Evolutionary conservation across 148 eudicot species (phyloP).

Genomic region (Camellia granthamiana): DNA sequence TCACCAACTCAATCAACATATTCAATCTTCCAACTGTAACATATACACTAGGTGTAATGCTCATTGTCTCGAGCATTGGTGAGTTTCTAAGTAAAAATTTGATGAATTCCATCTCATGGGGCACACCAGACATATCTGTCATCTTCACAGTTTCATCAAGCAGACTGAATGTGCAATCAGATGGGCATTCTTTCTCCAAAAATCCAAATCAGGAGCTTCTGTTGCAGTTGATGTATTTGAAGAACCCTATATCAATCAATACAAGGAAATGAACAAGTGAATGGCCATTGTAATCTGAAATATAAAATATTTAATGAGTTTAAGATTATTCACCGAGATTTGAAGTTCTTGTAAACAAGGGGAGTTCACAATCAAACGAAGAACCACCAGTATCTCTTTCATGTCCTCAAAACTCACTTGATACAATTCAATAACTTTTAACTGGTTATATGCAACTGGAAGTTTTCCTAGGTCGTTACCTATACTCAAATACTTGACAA

Average conservation of each 20-base stretch:
- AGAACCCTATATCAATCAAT: constrained; percentile 52
- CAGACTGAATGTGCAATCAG: constrained; percentile 44
- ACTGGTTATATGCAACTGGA: constrained; percentile 37
- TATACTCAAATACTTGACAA: constrained; percentile 69
- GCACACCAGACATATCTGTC: constrained; percentile 69
- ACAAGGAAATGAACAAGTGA: background rate
- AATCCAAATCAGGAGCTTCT: constrained; percentile 53
- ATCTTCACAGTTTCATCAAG: constrained; percentile 66
- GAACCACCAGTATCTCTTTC: constrained; percentile 80
- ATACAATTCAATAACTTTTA: constrained; percentile 66
- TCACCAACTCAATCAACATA: constrained; percentile 63
- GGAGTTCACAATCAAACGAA: constrained; percentile 72
- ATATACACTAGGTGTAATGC: constrained; percentile 56
- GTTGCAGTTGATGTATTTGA: constrained; percentile 47
- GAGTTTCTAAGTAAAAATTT: constrained; percentile 61
- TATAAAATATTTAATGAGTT: background rate
- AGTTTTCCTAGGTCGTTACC: constrained; percentile 59
- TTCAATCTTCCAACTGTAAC: constrained; percentile 50
- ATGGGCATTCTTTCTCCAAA: constrained; percentile 51
- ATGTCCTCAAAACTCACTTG: constrained; percentile 92
- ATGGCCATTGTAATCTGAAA: background rate
- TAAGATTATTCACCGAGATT: constrained; percentile 63
- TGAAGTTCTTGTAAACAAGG: constrained; percentile 81
- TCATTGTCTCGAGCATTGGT: constrained; percentile 58
- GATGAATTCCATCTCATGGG: constrained; percentile 79